phyloP scores from a whole-genome alignment of 352 stramenopile genomes.

The Pythium insidiosum region DNA sequence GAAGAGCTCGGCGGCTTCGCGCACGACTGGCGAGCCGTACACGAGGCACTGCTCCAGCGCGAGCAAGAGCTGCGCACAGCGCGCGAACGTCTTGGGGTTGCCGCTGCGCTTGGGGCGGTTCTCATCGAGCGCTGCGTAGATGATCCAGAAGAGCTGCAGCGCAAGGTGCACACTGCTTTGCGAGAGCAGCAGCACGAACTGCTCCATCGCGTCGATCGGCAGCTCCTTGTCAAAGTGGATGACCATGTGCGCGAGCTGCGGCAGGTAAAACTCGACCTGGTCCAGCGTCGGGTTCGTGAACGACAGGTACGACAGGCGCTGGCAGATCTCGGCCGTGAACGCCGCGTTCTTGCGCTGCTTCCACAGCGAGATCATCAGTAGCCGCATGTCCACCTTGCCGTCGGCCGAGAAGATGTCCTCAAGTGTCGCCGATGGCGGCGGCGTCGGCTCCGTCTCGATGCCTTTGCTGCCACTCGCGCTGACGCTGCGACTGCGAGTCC shows the following conservation, averaged over 20 bases:
- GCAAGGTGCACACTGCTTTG: conserved; percentile 77
- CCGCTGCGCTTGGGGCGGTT: conserved; percentile 61
- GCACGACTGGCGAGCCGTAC: conserved; percentile 55
- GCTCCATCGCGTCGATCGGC: conserved; percentile 66
- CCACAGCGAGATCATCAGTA: conserved; percentile 72
- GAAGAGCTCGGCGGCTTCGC: conserved; percentile 49
- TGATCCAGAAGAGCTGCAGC: conserved; percentile 81
- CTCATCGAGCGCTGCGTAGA: conserved; percentile 73
- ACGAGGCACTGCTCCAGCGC: conserved; percentile 75
- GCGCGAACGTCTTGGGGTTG: conserved; percentile 55
- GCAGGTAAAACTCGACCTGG: conserved; percentile 75
- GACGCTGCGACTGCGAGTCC: too few species aligned
- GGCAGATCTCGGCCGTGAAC: conserved; percentile 59
- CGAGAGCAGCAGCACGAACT: conserved; percentile 68
- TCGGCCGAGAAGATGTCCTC: conserved; percentile 30
- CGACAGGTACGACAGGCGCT: conserved; percentile 38
- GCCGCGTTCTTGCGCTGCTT: conserved; percentile 44
- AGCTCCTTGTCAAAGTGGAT: conserved; percentile 75
- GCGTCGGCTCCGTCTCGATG: neutral
- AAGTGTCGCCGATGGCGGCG: conserved; percentile 1
- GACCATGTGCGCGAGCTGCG: conserved; percentile 78
- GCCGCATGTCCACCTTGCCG: conserved; percentile 54
- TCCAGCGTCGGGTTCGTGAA: conserved; percentile 50
- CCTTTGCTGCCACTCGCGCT: too few species aligned
- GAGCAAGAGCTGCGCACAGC: conserved; percentile 65